phyloP scores from a whole-genome alignment of 495 filamentous ascomycete genomes.

The Aspergillus campestris region DNA sequence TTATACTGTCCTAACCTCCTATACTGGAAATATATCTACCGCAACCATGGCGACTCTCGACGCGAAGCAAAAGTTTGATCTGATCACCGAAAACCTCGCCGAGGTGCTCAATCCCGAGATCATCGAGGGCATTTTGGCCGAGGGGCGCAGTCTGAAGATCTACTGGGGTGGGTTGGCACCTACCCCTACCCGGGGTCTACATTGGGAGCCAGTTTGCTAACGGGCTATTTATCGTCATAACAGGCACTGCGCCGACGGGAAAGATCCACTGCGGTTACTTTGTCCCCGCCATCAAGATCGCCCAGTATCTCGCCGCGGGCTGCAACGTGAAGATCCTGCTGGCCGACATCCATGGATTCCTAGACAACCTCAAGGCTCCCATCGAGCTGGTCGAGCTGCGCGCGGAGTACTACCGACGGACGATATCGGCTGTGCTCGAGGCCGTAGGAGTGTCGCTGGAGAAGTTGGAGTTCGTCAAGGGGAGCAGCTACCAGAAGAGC shows the following conservation, averaged over 20 bases:
- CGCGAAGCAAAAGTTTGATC: slow-evolving; percentile 39
- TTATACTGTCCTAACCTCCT: not conserved
- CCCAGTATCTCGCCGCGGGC: slow-evolving; percentile 75
- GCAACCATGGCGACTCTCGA: slow-evolving; percentile 8
- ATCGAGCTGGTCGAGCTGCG: slow-evolving; percentile 79
- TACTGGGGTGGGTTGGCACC: slow-evolving; percentile 62
- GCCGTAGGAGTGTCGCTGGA: slow-evolving; percentile 55
- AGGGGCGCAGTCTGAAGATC: slow-evolving; percentile 62
- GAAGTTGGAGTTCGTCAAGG: slow-evolving; percentile 75
- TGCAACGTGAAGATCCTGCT: slow-evolving; percentile 76
- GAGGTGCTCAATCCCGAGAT: slow-evolving; percentile 84
- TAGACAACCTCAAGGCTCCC: slow-evolving; percentile 38
- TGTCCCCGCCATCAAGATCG: slow-evolving; percentile 66
- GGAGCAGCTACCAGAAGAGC: slow-evolving; percentile 66
- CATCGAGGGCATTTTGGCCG: slow-evolving; percentile 62
- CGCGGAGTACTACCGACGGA: slow-evolving; percentile 60
- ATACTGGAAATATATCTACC: not conserved
- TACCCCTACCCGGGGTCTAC: not conserved
- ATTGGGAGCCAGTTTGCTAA: too few species aligned
- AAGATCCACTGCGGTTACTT: slow-evolving; percentile 80
- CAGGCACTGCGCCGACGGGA: slow-evolving; percentile 74
- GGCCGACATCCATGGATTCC: slow-evolving; percentile 55
- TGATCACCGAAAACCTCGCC: slow-evolving; percentile 73
- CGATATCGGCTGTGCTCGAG: slow-evolving; percentile 58
- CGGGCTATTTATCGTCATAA: not conserved